These are phyloP conservation scores for Termitomyces sp. DNA, from an alignment of 768 basidiomycete species.

Conservation along the genomic window DNA sequence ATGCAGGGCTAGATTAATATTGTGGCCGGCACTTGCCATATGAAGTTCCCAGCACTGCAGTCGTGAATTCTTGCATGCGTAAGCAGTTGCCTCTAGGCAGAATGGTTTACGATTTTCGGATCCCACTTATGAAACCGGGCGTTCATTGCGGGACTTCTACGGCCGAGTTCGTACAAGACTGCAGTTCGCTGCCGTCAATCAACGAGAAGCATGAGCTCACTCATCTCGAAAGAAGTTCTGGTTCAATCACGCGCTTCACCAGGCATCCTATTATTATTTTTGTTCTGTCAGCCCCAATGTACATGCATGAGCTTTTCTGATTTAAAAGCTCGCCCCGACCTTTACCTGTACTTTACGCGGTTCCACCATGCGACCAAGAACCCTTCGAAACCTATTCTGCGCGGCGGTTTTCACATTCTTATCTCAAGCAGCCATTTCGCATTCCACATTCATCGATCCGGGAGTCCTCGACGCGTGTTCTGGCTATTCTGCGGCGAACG, in stretches of 20 bases:
- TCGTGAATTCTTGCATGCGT: not conserved
- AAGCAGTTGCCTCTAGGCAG: not conserved
- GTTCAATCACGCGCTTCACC: not conserved
- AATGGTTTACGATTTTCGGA: no score
- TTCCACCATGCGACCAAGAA: slow-evolving; percentile 7
- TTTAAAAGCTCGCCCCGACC: not conserved
- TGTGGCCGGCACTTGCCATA: not conserved
- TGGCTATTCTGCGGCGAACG: slow-evolving; percentile 53
- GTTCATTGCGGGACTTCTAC: not conserved
- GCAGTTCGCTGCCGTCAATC: not conserved
- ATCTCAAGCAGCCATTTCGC: not conserved
- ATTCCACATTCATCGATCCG: slow-evolving; percentile 28
- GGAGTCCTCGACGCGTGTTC: slow-evolving; percentile 54
- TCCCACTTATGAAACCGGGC: not conserved
- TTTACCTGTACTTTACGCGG: not conserved
- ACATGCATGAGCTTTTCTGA: no score
- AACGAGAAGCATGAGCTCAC: not conserved
- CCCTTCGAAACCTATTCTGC: slow-evolving; percentile 4
- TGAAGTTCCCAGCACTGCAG: not conserved
- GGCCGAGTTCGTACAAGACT: no score
- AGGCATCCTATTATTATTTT: not conserved
- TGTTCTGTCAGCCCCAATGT: not conserved
- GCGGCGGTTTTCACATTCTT: slow-evolving; percentile 4
- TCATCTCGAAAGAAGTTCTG: not conserved
- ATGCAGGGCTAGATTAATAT: no score